phyloP scores from a whole-genome alignment of 768 basidiomycete genomes.

The Pleurotus ostreatus region DNA sequence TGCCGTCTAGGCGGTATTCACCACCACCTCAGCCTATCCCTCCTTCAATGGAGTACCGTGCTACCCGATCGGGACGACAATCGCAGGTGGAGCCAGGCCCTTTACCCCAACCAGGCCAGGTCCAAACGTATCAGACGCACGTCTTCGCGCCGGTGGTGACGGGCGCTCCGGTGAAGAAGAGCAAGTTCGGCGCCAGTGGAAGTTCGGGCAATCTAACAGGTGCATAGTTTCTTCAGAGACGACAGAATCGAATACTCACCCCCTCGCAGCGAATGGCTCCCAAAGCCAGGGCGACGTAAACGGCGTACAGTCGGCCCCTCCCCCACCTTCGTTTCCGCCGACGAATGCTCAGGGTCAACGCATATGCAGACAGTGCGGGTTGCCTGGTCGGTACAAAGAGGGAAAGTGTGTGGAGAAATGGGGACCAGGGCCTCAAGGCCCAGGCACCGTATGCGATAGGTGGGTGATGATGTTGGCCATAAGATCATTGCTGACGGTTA shows the following conservation, averaged over 20 bases:
- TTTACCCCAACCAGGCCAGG: conserved; percentile 24
- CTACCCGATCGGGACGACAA: conserved; percentile 9
- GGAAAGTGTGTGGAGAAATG: conserved; percentile 86
- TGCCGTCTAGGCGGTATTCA: neutral
- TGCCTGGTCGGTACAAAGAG: conserved; percentile 75
- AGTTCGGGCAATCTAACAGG: neutral
- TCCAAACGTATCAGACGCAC: conserved; percentile 53
- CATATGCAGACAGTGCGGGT: conserved; percentile 73
- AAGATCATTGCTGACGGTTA: neutral
- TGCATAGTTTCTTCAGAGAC: no score
- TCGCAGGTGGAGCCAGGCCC: conserved; percentile 17
- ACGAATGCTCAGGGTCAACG: conserved; percentile 65
- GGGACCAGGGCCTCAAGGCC: conserved; percentile 81
- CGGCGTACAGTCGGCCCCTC: conserved; percentile 13
- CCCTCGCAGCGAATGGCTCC: no score
- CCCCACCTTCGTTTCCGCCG: conserved; percentile 32
- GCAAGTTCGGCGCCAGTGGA: conserved; percentile 35
- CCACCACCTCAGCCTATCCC: conserved; percentile 12
- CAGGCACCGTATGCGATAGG: conserved; percentile 82
- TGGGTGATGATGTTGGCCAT: conserved; percentile 24
- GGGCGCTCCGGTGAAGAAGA: conserved; percentile 68
- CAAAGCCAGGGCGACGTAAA: neutral
- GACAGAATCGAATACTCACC: no score
- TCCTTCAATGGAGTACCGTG: neutral
- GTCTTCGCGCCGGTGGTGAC: conserved; percentile 72